Conservation (phyloP, 2,329 filamentous ascomycete genomes). For the Pseudocercospora eumusae region DNA sequence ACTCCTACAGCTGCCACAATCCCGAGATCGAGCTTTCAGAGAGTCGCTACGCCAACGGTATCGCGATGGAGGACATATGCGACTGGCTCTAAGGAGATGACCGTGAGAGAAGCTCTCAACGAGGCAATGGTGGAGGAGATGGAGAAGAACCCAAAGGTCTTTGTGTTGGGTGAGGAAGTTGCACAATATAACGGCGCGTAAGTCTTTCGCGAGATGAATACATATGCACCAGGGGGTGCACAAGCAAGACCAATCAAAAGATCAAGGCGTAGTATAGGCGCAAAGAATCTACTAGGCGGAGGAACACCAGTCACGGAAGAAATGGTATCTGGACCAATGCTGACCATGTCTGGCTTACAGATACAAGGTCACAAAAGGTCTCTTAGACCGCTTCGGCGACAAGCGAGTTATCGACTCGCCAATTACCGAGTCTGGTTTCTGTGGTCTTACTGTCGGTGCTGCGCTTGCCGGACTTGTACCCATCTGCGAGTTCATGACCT, state of each 20-base stretch:
- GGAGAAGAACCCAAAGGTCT: constrained; percentile 91
- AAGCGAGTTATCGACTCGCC: constrained; percentile 97
- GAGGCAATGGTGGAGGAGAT: constrained; percentile 98
- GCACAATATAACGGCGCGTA: constrained; percentile 98
- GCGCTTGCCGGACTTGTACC: constrained; percentile 93
- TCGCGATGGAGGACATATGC: constrained; percentile 58
- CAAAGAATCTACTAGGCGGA: neutral
- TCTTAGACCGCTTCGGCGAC: constrained; percentile 94
- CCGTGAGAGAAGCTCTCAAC: constrained; percentile 94
- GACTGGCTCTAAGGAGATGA: constrained; percentile 81
- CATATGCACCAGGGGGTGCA: neutral
- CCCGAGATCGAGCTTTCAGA: constrained; percentile 56
- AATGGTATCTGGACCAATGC: constrained; percentile 26
- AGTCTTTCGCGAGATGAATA: constrained; percentile 37
- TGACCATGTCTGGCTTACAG: constrained; percentile 48
- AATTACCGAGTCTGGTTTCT: constrained; percentile 96
- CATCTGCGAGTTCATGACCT: constrained; percentile 99
- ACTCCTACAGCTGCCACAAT: constrained; percentile 50
- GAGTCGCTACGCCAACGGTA: constrained; percentile 51
- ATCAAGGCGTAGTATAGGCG: neutral
- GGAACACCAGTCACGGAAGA: neutral
- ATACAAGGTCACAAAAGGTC: constrained; percentile 99
- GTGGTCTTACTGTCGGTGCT: constrained; percentile 89
- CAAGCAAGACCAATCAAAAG: neutral
- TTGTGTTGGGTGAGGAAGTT: constrained; percentile 95